These are phyloP conservation scores for Tribonema minus DNA, from an alignment of 108 stramenopile genomes.

Conservation along the genomic window DNA sequence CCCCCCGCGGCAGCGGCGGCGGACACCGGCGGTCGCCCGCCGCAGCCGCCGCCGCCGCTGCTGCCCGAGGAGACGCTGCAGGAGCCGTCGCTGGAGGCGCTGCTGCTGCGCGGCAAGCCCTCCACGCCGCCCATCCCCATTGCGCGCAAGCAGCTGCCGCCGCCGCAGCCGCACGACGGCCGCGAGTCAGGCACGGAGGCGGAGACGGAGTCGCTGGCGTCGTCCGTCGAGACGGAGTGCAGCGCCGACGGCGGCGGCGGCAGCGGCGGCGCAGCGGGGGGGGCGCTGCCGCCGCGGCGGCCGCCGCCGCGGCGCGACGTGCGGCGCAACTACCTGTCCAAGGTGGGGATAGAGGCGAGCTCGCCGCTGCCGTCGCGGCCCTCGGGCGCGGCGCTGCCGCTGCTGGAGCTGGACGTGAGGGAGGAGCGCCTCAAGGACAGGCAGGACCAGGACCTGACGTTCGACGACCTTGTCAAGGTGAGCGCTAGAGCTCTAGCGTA, in stretches of 20 bases:
- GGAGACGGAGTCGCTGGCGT: not conserved
- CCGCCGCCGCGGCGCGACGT: constrained; percentile 26
- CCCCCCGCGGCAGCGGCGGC: not conserved
- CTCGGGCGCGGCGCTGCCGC: not conserved
- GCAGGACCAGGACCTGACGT: constrained; percentile 19
- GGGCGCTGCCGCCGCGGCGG: not conserved
- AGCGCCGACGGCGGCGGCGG: not conserved
- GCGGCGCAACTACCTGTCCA: constrained; percentile 27
- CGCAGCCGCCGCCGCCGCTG: not conserved
- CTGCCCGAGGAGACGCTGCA: no score
- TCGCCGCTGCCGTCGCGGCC: constrained; percentile 14
- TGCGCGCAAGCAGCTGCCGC: not conserved
- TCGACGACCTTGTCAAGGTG: constrained; percentile 36
- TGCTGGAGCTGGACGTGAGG: constrained; percentile 20
- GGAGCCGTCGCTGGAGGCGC: not conserved
- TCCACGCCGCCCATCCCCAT: not conserved
- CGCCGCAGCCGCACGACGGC: not conserved
- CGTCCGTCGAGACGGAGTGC: not conserved
- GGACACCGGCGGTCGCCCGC: not conserved
- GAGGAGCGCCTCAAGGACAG: constrained; percentile 43
- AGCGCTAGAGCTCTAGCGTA: no score
- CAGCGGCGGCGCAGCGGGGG: not conserved
- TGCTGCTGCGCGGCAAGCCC: not conserved
- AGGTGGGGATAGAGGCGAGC: constrained; percentile 24
- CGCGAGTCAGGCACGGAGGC: not conserved